Conservation (phyloP, 2,329 filamentous ascomycete genomes). For the Gaeumannomyces sp. region DNA sequence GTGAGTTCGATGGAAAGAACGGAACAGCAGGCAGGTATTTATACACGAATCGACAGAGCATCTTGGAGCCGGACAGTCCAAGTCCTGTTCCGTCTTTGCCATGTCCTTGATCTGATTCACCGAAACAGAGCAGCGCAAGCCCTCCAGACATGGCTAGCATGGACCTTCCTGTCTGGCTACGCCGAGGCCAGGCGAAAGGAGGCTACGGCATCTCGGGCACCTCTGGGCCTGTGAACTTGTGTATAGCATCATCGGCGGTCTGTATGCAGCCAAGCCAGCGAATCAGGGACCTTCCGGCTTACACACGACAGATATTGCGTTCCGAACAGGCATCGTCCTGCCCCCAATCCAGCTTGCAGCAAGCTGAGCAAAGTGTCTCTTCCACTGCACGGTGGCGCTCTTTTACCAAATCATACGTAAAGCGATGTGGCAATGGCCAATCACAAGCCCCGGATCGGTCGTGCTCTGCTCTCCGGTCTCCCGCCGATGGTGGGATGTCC, state of each 20-base stretch:
- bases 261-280: background rate
- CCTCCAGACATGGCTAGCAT: background rate
- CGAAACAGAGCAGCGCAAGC: too few relatives aligned
- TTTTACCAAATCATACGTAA: background rate
- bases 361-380: background rate
- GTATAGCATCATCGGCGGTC: background rate
- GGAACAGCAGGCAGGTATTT: background rate
- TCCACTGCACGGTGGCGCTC: too few relatives aligned
- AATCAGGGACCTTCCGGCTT: background rate
- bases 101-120: too few relatives aligned
- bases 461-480: background rate
- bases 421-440: background rate
- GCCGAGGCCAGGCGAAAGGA: background rate
- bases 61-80: background rate
- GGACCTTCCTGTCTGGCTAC: background rate
- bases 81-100: background rate
- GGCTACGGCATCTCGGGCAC: background rate
- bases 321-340: background rate
- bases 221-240: background rate
- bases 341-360: background rate
- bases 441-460: background rate
- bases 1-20: background rate
- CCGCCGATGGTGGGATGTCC: background rate
- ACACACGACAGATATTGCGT: too few relatives aligned
- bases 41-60: background rate